Conservation (phyloP, 305 asterid species). For the Stenogyne calaminthoides region DNA sequence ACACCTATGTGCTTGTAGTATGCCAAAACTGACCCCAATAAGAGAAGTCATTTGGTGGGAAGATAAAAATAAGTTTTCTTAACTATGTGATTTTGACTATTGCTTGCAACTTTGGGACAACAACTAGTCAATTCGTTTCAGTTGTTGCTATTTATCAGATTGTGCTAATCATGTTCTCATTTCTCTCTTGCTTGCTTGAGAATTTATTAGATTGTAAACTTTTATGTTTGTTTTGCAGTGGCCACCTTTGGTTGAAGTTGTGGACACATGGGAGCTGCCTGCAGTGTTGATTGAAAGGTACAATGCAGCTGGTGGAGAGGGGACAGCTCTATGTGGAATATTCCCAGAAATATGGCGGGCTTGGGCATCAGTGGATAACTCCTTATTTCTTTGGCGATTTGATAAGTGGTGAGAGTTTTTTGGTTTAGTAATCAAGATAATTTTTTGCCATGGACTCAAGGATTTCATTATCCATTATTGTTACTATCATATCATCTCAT, state of each 20-base stretch:
- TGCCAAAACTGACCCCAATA: background rate
- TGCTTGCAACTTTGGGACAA: constrained; percentile 16
- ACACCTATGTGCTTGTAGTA: background rate
- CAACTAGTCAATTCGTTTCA: constrained; percentile 11
- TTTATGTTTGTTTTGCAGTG: constrained; percentile 60
- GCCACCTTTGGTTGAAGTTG: constrained; percentile 95
- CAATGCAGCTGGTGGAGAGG: constrained; percentile 95
- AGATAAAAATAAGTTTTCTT: background rate
- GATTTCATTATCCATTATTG: constrained; percentile 5
- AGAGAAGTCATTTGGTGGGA: background rate
- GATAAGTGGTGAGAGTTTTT: constrained; percentile 80
- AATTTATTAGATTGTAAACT: constrained; percentile 22
- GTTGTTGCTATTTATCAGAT: background rate
- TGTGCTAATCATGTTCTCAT: background rate
- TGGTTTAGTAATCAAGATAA: constrained; percentile 15
- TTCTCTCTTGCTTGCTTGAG: constrained; percentile 10
- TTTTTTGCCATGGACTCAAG: constrained; percentile 21
- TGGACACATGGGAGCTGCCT: constrained; percentile 96
- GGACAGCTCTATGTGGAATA: constrained; percentile 96
- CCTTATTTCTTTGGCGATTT: constrained; percentile 93
- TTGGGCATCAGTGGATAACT: constrained; percentile 98
- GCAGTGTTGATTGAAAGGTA: constrained; percentile 85
- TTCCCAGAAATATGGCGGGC: constrained; percentile 96
- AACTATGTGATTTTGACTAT: background rate
- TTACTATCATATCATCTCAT: constrained; percentile 23